phyloP scores from a whole-genome alignment of 2,329 filamentous ascomycete species.

The Xylariaceae sp. region DNA sequence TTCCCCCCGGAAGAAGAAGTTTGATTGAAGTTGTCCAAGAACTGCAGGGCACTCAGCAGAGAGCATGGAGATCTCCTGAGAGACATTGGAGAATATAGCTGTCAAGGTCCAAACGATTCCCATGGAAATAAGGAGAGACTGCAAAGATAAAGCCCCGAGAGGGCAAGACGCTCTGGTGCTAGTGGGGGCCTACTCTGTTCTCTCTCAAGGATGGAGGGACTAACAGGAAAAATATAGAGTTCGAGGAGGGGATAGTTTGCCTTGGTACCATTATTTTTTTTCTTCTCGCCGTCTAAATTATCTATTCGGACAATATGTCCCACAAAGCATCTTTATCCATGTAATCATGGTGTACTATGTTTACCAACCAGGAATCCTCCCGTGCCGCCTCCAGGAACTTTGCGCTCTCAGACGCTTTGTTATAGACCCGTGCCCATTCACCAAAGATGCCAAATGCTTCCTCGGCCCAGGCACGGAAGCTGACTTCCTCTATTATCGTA shows the following conservation, averaged over 20 bases:
- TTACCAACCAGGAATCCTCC: constrained; percentile 80
- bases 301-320: constrained; percentile 53
- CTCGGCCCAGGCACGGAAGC: constrained; percentile 88
- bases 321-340: constrained; percentile 67
- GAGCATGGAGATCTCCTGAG: no score
- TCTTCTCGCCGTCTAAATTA: neutral
- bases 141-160: no score
- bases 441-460: constrained; percentile 94
- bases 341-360: constrained; percentile 79
- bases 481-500: constrained; percentile 93
- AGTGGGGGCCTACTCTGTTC: constrained; percentile 30
- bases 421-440: constrained; percentile 89
- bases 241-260: no score
- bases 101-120: no score
- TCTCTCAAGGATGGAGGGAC: constrained; percentile 35
- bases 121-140: no score
- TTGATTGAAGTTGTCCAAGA: no score
- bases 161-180: constrained; percentile 29
- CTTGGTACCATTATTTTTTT: neutral
- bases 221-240: no score
- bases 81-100: no score
- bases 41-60: no score
- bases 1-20: no score
- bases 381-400: constrained; percentile 63
- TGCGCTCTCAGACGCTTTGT: constrained; percentile 64